These are phyloP conservation scores for Fragaria ananassa DNA, from an alignment of 306 rosid species.

Conservation along the genomic window DNA sequence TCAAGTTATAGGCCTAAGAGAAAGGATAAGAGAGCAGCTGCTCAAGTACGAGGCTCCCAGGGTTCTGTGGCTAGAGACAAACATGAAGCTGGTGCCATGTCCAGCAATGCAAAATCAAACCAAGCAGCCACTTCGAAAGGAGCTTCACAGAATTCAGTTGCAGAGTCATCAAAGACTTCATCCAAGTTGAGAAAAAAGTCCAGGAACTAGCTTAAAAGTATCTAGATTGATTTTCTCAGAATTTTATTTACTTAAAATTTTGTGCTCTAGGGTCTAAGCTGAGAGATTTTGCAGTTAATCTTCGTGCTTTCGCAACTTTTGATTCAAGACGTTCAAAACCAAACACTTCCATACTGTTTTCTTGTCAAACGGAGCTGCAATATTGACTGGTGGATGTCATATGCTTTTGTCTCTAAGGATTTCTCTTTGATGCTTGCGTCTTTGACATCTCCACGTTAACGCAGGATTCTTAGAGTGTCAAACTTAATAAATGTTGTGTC, in stretches of 20 bases:
- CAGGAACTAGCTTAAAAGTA: constrained; percentile 44
- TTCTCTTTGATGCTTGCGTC: constrained; percentile 8
- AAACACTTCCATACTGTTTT: not conserved
- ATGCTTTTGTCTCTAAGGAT: constrained; percentile 10
- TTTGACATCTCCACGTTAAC: constrained; percentile 14
- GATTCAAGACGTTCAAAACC: not conserved
- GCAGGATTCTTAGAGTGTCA: not conserved
- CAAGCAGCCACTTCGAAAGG: constrained; percentile 61
- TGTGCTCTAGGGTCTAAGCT: constrained; percentile 4
- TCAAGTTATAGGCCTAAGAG: constrained; percentile 93
- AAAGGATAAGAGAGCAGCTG: constrained; percentile 96
- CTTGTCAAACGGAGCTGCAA: not conserved
- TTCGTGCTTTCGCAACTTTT: not conserved
- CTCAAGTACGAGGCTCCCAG: constrained; percentile 97
- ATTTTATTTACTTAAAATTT: constrained; percentile 18
- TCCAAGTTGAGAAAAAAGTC: constrained; percentile 82
- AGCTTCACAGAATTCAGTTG: constrained; percentile 45
- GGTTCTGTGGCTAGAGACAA: constrained; percentile 87
- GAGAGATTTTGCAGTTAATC: constrained; percentile 17
- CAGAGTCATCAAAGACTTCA: constrained; percentile 56
- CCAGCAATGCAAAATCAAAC: constrained; percentile 58
- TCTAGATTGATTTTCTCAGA: constrained; percentile 17
- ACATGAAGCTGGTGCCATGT: constrained; percentile 48
- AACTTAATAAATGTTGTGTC: not conserved
- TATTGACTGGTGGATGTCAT: not conserved